phyloP scores from a whole-genome alignment of 768 basidiomycete genomes.

The Suillus subluteus region DNA sequence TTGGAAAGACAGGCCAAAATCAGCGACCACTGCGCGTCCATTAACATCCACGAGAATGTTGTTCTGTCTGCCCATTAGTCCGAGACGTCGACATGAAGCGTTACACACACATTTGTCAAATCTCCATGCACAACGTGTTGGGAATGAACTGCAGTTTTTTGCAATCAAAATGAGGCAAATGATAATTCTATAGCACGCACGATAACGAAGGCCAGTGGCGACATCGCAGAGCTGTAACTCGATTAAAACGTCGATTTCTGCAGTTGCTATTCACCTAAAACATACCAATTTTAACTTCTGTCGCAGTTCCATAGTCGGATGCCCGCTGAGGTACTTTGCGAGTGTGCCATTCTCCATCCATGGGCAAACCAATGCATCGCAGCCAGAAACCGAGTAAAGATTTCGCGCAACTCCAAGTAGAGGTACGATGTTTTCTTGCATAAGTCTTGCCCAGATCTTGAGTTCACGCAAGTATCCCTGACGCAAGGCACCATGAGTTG shows the following conservation, averaged over 20 bases:
- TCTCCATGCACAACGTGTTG: not conserved
- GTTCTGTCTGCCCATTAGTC: not conserved
- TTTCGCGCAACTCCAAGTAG: slow-evolving; percentile 31
- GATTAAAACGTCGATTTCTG: not conserved
- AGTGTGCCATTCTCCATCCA: slow-evolving; percentile 36
- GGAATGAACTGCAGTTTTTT: not conserved
- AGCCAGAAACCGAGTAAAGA: slow-evolving; percentile 27
- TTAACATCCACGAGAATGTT: slow-evolving; percentile 1
- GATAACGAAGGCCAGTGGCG: slow-evolving; percentile 4
- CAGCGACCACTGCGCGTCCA: not conserved
- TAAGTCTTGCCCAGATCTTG: slow-evolving; percentile 22
- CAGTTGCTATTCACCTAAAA: not conserved
- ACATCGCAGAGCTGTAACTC: not conserved
- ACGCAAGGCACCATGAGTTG: slow-evolving; percentile 2
- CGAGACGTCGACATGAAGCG: too few relatives aligned
- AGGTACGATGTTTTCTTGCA: slow-evolving; percentile 34
- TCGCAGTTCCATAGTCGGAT: not conserved
- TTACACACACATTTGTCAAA: not conserved
- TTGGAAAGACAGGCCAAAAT: slow-evolving; percentile 5
- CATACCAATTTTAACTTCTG: not conserved
- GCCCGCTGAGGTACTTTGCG: slow-evolving; percentile 20
- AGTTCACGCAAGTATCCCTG: slow-evolving; percentile 26
- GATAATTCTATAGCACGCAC: not conserved
- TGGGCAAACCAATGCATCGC: slow-evolving; percentile 31
- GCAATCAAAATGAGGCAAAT: not conserved